These are phyloP conservation scores for Raddia distichophylla DNA, from an alignment of 176 grass and related monocot species.

Conservation along the genomic window DNA sequence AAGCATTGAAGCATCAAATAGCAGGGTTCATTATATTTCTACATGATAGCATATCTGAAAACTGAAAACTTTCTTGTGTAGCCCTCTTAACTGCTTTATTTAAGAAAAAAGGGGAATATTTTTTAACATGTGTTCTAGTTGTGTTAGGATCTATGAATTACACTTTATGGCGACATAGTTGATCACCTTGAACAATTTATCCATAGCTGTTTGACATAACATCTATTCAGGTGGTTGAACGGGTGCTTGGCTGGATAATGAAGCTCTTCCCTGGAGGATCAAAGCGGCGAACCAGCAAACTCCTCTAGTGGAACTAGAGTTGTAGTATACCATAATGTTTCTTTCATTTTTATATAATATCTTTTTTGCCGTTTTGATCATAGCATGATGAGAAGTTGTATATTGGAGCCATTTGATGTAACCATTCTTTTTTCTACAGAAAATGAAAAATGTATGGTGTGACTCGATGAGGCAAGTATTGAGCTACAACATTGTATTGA, in stretches of 20 bases:
- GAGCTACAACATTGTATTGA: conserved; percentile 39
- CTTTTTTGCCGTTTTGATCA: conserved; percentile 52
- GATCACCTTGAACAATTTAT: conserved; percentile 6
- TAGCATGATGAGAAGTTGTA: conserved; percentile 61
- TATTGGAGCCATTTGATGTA: conserved; percentile 58
- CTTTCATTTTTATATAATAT: conserved; percentile 31
- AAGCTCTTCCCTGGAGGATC: conserved; percentile 96
- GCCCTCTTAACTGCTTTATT: background rate
- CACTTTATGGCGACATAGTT: background rate
- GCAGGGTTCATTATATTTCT: background rate
- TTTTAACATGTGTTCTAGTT: background rate
- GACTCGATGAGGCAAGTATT: conserved; percentile 31
- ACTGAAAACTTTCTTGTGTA: background rate
- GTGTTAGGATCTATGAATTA: background rate
- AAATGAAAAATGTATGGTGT: conserved; percentile 45
- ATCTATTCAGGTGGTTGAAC: conserved; percentile 75
- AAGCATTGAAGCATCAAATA: background rate
- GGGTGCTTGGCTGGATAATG: conserved; percentile 98
- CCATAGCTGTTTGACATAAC: conserved; percentile 10
- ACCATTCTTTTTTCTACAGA: conserved; percentile 63
- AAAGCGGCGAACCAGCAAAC: conserved; percentile 96
- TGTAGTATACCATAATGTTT: conserved; percentile 51
- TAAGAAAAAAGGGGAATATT: background rate
- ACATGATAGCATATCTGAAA: conserved; percentile 3
- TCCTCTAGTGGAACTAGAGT: conserved; percentile 62